Evolutionary conservation across 2,329 filamentous ascomycete genomes (phyloP).

Genomic region (Ophiocordyceps australis): DNA sequence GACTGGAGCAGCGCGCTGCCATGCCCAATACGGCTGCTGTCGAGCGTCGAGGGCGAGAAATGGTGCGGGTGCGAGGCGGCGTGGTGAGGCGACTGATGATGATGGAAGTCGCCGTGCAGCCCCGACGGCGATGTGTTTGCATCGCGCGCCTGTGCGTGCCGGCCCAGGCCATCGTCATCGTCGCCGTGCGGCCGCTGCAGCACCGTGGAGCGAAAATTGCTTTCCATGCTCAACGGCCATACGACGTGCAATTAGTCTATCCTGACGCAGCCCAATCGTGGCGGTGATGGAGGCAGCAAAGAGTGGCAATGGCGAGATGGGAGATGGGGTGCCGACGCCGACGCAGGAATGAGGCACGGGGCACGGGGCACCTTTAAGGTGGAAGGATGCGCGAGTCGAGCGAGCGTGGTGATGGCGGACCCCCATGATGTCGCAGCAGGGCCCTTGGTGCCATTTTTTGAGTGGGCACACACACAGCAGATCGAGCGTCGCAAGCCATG

Average conservation of each 20-base stretch:
- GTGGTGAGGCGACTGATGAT: constrained; percentile 8
- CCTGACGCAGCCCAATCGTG: too few species aligned
- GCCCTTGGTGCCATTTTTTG: constrained; percentile 1
- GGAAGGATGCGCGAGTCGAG: constrained; percentile 1
- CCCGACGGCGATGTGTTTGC: too few species aligned
- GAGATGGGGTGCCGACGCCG: too few species aligned
- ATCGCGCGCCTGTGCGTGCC: too few species aligned
- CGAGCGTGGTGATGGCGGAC: constrained; percentile 2
- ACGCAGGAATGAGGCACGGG: too few species aligned
- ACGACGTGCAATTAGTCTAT: too few species aligned
- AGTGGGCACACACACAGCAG: too few species aligned
- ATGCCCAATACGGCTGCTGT: constrained; percentile 9
- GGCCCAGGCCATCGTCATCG: constrained; percentile 10
- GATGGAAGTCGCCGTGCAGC: constrained; percentile 21
- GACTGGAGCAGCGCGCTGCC: constrained; percentile 12
- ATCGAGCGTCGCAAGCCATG: too few species aligned
- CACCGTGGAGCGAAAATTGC: constrained; percentile 29
- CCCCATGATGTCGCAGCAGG: constrained; percentile 3
- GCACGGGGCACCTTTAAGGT: too few species aligned
- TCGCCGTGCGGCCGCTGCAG: constrained; percentile 25
- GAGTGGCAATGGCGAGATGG: too few species aligned
- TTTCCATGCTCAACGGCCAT: constrained; percentile 22
- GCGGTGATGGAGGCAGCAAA: too few species aligned
- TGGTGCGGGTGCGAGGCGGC: constrained; percentile 8
- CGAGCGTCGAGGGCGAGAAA: too few species aligned